Percentiles rank a stretch among this genome's conserved stretches.
phyloP scores from a whole-genome alignment of 768 basidiomycete species.

The Pleurotus citrinopileatus region DNA sequence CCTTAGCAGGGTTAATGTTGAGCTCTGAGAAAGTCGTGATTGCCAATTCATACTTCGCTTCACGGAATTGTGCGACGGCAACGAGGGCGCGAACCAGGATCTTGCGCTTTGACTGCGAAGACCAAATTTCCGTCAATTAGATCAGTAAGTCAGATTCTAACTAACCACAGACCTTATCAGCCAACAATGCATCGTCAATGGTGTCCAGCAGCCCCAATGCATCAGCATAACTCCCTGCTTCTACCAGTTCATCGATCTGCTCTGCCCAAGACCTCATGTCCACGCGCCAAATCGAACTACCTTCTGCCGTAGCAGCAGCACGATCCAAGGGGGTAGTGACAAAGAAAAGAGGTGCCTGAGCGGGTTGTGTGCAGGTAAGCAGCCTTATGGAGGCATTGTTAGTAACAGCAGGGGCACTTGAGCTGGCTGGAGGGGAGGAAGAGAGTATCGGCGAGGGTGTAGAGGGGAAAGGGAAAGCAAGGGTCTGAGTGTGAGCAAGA shows the following conservation, averaged over 20 bases:
- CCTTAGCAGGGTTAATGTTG: slow-evolving; percentile 91
- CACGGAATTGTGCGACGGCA: slow-evolving; percentile 75
- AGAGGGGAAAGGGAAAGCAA: slow-evolving; percentile 58
- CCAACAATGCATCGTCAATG: slow-evolving; percentile 54
- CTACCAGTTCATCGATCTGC: slow-evolving; percentile 83
- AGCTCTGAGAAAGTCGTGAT: slow-evolving; percentile 87
- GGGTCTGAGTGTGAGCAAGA: slow-evolving; percentile 53
- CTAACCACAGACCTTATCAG: slow-evolving; percentile 55
- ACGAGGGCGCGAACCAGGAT: slow-evolving; percentile 67
- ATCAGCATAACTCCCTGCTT: slow-evolving; percentile 65
- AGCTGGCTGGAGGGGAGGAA: slow-evolving; percentile 23
- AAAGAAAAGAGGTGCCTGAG: slow-evolving; percentile 57
- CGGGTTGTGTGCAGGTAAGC: slow-evolving; percentile 51
- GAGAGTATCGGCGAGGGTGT: slow-evolving; percentile 23
- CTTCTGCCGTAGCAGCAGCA: slow-evolving; percentile 59
- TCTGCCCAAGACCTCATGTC: slow-evolving; percentile 70
- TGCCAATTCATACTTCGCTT: slow-evolving; percentile 68
- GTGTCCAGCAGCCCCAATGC: slow-evolving; percentile 77
- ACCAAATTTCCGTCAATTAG: slow-evolving; percentile 25
- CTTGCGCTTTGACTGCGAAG: slow-evolving; percentile 47
- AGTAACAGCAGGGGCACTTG: not conserved
- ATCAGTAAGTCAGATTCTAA: slow-evolving; percentile 9
- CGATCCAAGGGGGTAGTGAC: slow-evolving; percentile 77
- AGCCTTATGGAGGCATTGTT: slow-evolving; percentile 58
- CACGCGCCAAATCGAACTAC: slow-evolving; percentile 77